Evolutionary conservation across 2,329 filamentous ascomycete genomes (phyloP).

Genomic region (Calonectria honghensis): DNA sequence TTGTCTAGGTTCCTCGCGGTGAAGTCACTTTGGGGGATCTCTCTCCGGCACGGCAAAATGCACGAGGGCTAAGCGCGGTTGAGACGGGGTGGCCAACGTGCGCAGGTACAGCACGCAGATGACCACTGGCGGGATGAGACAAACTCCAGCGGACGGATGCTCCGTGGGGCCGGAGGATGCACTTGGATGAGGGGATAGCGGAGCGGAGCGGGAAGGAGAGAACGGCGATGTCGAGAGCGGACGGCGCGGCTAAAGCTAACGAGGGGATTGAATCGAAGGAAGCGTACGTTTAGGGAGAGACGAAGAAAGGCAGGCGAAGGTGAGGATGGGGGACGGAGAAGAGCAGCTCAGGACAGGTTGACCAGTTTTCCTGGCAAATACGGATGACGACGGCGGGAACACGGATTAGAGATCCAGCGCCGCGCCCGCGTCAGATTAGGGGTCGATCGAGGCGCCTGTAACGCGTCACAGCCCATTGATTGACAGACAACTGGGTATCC

Average conservation of each 20-base stretch:
- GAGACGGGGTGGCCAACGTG: conserved; percentile 26
- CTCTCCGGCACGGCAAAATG: conserved; percentile 14
- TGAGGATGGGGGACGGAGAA: conserved; percentile 36
- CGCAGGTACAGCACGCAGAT: conserved; percentile 35
- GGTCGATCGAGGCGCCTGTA: conserved; percentile 30
- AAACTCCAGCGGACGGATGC: conserved; percentile 28
- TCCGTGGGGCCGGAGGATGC: conserved; percentile 41
- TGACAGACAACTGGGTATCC: conserved; percentile 3
- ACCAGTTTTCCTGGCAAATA: conserved; percentile 27
- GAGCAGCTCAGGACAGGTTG: conserved; percentile 36
- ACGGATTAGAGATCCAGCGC: conserved; percentile 38
- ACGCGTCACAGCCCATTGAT: conserved; percentile 34
- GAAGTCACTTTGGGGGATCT: conserved; percentile 22
- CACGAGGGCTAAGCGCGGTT: conserved; percentile 35
- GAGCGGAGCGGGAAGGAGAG: conserved; percentile 43
- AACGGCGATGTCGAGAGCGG: conserved; percentile 37
- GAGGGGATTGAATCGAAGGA: conserved; percentile 50
- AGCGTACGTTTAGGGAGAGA: conserved; percentile 42
- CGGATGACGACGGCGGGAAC: conserved; percentile 33
- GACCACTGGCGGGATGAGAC: conserved; percentile 41
- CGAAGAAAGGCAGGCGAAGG: neutral
- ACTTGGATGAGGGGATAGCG: conserved; percentile 36
- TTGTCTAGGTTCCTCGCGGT: conserved; percentile 11
- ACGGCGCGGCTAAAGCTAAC: conserved; percentile 37
- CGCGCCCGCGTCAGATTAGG: conserved; percentile 37